Evolutionary conservation across 306 rosid genomes (phyloP).

Genomic region (Nissolia schottii): DNA sequence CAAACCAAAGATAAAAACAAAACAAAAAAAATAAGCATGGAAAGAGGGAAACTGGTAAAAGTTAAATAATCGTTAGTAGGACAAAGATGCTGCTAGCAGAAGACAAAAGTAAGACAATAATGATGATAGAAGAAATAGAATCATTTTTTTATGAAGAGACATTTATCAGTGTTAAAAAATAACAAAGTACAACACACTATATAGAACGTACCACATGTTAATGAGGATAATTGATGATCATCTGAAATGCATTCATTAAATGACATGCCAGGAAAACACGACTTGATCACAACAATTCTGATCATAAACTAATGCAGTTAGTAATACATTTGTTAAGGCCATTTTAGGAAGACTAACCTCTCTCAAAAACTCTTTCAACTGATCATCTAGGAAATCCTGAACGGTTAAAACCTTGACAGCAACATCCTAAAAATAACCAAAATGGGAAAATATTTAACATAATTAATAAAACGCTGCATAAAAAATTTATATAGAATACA

Average conservation of each 20-base stretch:
- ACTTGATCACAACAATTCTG: background rate
- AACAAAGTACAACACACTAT: background rate
- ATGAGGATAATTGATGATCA: background rate
- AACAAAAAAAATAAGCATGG: background rate
- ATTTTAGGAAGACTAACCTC: slow-evolving; percentile 52
- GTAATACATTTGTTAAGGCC: background rate
- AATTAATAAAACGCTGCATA: background rate
- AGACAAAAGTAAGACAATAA: background rate
- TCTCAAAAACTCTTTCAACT: slow-evolving; percentile 79
- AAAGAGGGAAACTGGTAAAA: background rate
- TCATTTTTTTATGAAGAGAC: background rate
- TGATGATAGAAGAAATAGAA: background rate
- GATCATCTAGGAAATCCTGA: slow-evolving; percentile 87
- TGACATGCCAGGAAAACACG: background rate
- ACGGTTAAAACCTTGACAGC: slow-evolving; percentile 86
- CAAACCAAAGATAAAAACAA: background rate
- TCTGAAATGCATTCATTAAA: background rate
- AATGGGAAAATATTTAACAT: background rate
- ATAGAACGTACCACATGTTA: background rate
- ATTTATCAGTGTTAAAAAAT: background rate
- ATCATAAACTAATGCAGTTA: background rate
- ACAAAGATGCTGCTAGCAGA: background rate
- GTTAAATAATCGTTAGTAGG: background rate
- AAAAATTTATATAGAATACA: background rate
- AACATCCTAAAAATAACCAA: slow-evolving; percentile 63